Evolutionary conservation across 192 early-diverging fungal species (phyloP).

Genomic region (Backusella circina): DNA sequence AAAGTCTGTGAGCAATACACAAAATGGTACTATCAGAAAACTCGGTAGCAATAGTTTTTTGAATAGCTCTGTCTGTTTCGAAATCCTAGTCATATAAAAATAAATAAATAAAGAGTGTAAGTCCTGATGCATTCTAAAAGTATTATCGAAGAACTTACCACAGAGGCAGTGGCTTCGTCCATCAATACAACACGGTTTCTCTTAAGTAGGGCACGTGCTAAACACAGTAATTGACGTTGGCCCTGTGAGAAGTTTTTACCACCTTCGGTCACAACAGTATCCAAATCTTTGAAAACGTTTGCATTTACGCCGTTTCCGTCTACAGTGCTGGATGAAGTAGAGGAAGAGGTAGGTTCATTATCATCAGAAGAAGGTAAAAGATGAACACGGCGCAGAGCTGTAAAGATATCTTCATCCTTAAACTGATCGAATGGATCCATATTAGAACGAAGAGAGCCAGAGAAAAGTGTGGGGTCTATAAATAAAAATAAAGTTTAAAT

Average conservation of each 20-base stretch:
- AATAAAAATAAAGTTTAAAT: conserved; percentile 68
- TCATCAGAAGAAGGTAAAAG: conserved; percentile 42
- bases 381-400: conserved; percentile 70
- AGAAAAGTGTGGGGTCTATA: conserved; percentile 75
- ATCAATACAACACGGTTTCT: conserved; percentile 62
- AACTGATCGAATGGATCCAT: conserved; percentile 66
- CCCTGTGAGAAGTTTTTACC: conserved; percentile 81
- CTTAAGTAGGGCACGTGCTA: conserved; percentile 78
- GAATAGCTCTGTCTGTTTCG: conserved; percentile 85
- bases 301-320: conserved; percentile 19
- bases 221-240: conserved; percentile 80
- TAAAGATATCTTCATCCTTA: conserved; percentile 72
- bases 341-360: background rate
- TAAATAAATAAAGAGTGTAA: background rate
- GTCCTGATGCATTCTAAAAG: conserved; percentile 22
- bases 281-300: conserved; percentile 46
- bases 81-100: conserved; percentile 49
- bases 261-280: conserved; percentile 37
- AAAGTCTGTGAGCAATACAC: conserved; percentile 87
- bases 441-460: conserved; percentile 75
- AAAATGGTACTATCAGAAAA: conserved; percentile 80
- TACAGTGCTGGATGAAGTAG: background rate
- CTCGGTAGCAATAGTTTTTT: conserved; percentile 77
- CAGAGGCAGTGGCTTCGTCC: conserved; percentile 73
- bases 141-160: conserved; percentile 29